A percentile compares a stretch with the other conserved stretches of the same genome.
Conservation (phyloP, 805 yeast species). For the Kodamaea lidongshanica region DNA sequence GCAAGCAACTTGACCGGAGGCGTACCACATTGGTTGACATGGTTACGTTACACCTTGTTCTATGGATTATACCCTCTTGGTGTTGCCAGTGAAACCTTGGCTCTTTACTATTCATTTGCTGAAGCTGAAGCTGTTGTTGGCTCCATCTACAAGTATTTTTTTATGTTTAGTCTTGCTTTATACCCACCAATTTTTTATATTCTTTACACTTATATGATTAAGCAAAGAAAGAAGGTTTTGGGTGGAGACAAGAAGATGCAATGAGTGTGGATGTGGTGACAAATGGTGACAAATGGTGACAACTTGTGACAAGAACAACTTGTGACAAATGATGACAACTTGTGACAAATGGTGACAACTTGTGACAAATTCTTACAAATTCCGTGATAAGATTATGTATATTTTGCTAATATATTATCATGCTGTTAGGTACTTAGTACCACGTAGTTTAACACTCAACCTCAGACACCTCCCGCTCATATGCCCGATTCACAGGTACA, state of each 20-base stretch:
- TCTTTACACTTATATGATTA: slow-evolving; percentile 81
- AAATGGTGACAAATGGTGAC: too few relatives aligned
- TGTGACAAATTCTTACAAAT: too few relatives aligned
- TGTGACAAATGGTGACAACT: too few relatives aligned
- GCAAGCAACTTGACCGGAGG: slow-evolving; percentile 55
- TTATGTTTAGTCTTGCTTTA: slow-evolving; percentile 52
- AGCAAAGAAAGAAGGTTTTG: slow-evolving; percentile 76
- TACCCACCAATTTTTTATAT: slow-evolving; percentile 86
- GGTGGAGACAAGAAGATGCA: slow-evolving; percentile 20
- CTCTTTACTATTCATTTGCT: slow-evolving; percentile 65
- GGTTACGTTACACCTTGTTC: slow-evolving; percentile 80
- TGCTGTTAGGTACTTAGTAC: too few relatives aligned
- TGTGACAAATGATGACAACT: too few relatives aligned
- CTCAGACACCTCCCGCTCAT: too few relatives aligned
- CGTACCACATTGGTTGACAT: slow-evolving; percentile 55
- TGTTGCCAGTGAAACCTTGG: slow-evolving; percentile 73
- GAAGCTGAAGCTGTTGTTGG: slow-evolving; percentile 56
- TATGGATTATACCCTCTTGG: slow-evolving; percentile 84
- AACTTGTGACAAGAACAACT: too few relatives aligned
- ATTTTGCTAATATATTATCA: too few relatives aligned
- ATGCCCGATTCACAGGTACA: too few relatives aligned
- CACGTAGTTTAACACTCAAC: too few relatives aligned
- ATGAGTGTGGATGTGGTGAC: too few relatives aligned
- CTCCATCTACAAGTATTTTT: slow-evolving; percentile 44
- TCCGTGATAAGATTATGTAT: too few relatives aligned